Conservation (phyloP, 352 stramenopile genomes). For the Globisporangium paddicum region DNA sequence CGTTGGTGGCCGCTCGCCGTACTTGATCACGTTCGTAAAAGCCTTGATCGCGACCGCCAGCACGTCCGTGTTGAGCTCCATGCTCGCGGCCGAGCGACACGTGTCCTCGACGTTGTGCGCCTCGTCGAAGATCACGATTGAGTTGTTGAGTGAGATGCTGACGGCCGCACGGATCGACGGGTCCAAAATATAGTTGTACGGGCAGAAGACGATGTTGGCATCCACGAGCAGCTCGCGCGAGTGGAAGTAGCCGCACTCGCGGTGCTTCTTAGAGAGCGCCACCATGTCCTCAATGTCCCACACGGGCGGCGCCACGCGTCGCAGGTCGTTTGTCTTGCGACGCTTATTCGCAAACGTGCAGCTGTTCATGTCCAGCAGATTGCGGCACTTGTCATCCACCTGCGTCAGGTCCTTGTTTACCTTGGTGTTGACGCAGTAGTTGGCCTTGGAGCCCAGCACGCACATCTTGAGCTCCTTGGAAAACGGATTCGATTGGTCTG, state of each 20-base stretch:
- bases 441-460: conserved; percentile 71
- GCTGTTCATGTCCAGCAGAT: conserved; percentile 40
- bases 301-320: conserved; percentile 42
- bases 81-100: conserved; percentile 68
- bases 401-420: conserved; percentile 52
- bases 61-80: conserved; percentile 57
- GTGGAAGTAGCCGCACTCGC: conserved; percentile 81
- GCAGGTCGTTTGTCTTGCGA: conserved; percentile 47
- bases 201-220: conserved; percentile 81
- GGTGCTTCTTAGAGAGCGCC: conserved; percentile 59
- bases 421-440: conserved; percentile 77
- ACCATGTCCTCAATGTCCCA: conserved; percentile 88
- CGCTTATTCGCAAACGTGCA: conserved; percentile 59
- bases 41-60: conserved; percentile 51
- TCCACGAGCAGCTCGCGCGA: conserved; percentile 38
- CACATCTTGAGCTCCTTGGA: conserved; percentile 58
- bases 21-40: conserved; percentile 64
- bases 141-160: conserved; percentile 61
- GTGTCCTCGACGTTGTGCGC: conserved; percentile 88
- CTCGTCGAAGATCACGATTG: conserved; percentile 83
- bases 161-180: conserved; percentile 68
- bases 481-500: conserved; percentile 33
- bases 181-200: conserved; percentile 88
- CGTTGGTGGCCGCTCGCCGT: conserved; percentile 40
- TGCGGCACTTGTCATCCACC: conserved; percentile 78